Evolutionary conservation across 768 basidiomycete genomes (phyloP).

Genomic region (Naganishia antarctica): DNA sequence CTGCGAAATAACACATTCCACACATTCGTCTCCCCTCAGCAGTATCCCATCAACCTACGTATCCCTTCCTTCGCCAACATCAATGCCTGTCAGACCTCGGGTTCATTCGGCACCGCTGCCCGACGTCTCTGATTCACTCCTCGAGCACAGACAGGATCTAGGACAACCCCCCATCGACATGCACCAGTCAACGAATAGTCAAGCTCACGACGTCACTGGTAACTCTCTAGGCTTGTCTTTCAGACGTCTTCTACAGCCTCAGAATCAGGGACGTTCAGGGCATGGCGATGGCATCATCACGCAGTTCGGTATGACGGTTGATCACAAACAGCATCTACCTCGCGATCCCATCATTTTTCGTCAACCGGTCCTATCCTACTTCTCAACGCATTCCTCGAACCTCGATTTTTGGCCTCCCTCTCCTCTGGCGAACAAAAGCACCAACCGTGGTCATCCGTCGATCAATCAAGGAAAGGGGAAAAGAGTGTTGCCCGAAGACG

Average conservation of each 20-base stretch:
- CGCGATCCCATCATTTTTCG: too few species aligned
- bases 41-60: background rate
- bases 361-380: background rate
- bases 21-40: background rate
- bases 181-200: too few species aligned
- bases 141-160: too few species aligned
- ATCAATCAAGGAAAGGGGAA: background rate
- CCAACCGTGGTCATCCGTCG: background rate
- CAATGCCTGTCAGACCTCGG: background rate
- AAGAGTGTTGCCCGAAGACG: background rate
- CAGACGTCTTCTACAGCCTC: too few species aligned
- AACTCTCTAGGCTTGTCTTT: too few species aligned
- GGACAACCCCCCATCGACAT: too few species aligned
- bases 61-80: background rate
- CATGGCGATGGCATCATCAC: background rate
- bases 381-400: background rate
- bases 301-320: too few species aligned
- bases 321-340: too few species aligned
- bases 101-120: background rate
- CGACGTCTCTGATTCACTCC: too few species aligned
- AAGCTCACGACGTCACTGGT: too few species aligned
- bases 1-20: background rate
- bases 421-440: background rate
- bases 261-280: background rate
- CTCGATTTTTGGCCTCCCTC: background rate